These are phyloP conservation scores for Mortierella sp. DNA, from an alignment of 371 early-diverging fungal genomes.

Conservation along the genomic window DNA sequence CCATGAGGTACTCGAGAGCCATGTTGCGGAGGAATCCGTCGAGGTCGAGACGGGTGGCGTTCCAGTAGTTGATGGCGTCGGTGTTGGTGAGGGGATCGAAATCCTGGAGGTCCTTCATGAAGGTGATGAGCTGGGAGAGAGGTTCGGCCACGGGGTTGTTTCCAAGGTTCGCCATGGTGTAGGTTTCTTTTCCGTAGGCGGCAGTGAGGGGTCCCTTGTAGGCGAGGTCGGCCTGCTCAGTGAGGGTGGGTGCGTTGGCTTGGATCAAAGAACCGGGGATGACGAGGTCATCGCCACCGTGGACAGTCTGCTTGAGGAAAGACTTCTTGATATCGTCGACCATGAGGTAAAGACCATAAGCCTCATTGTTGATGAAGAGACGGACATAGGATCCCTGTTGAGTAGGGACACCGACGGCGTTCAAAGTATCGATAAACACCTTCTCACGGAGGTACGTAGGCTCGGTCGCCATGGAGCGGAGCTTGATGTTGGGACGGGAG, in stretches of 20 bases:
- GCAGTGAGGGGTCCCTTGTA: slow-evolving; percentile 50
- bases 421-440: slow-evolving; percentile 63
- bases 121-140: slow-evolving; percentile 57
- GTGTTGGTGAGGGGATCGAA: slow-evolving; percentile 33
- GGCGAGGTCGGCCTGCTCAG: slow-evolving; percentile 36
- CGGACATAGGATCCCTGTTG: slow-evolving; percentile 65
- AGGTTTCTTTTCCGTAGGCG: slow-evolving; percentile 55
- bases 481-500: slow-evolving; percentile 65
- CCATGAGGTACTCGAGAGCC: slow-evolving; percentile 66
- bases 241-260: slow-evolving; percentile 40
- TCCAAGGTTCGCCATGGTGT: slow-evolving; percentile 59
- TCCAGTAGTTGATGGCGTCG: slow-evolving; percentile 47
- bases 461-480: slow-evolving; percentile 68
- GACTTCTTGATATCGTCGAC: slow-evolving; percentile 69
- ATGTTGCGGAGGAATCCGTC: slow-evolving; percentile 61
- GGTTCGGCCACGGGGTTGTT: slow-evolving; percentile 54
- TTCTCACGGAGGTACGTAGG: slow-evolving; percentile 67
- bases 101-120: slow-evolving; percentile 52
- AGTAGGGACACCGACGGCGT: slow-evolving; percentile 67
- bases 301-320: slow-evolving; percentile 60
- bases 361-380: slow-evolving; percentile 64
- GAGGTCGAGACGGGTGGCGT: slow-evolving; percentile 35
- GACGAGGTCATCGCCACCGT: slow-evolving; percentile 58
- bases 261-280: slow-evolving; percentile 63
- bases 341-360: slow-evolving; percentile 69